Base-by-base conservation (phyloP, 495 filamentous ascomycete species). In the Aspergillus sclerotiicarbonarius region DNA sequence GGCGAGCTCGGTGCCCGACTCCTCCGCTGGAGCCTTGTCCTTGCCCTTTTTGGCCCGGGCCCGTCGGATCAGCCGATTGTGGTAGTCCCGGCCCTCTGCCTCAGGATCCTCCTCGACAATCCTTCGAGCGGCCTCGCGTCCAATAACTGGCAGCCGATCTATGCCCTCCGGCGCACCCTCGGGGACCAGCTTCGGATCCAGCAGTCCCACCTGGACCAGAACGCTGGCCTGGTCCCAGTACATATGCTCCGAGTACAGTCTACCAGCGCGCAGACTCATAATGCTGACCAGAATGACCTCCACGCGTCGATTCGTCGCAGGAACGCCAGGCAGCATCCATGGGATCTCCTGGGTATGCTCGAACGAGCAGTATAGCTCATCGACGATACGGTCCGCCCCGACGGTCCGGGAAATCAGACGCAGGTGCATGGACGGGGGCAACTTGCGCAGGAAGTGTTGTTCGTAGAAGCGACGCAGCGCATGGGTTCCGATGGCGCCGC, bases 181-280 rank as follows among this genome's bases (percentile, higher is more conserved):
- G 1, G 80, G 76, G 8, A 84, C 71, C 10, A 82, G 69, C 70
- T 76, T 87, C 61, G 65, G 86, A 79, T 90, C 83, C 37, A 96
- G 65, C 47, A 95, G 66, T 0, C 90, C 90, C 0, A 90, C 71
- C 70, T 96, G 91, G 18, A 87, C 80, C 0, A 96, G 71, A 3
- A 93, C 87, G 15, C 83, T 87, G 1, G 88, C 90, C 67, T 96
- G 91, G 65, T 96, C 92, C 91, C 91, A 96, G 61, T 89, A 87
- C 16, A 92, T 85, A 62, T 93, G 87, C 70, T 96, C 91, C 52
- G 89, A 86, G 65, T 85, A 91, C 4, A 96, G 74, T 50, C 84
- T 83, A 5, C 88, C 88, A 3, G 82, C 90, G 13, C 90, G 79
- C 50, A 94, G 74, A 56, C 86, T 86, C 29, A 94, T 87, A 10